Evolutionary conservation across 495 filamentous ascomycete species (phyloP).

Genomic region (Xylaria telfairii): DNA sequence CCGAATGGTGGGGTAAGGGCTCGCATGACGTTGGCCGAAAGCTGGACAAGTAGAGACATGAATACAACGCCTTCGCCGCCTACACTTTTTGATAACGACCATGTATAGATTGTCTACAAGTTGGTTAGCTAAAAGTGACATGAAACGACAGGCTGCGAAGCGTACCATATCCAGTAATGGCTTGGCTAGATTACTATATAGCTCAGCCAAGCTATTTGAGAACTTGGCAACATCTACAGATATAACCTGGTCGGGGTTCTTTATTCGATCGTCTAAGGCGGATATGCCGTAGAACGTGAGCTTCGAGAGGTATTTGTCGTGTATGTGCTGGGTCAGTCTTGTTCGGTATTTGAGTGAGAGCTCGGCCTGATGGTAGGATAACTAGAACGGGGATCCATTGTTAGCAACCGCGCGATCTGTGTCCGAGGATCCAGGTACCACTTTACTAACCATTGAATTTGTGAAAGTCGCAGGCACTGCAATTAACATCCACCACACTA

Average conservation of each 20-base stretch:
- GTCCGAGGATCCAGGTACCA: neutral
- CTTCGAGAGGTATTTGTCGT: conserved; percentile 89
- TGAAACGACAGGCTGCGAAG: neutral
- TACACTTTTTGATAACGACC: conserved; percentile 87
- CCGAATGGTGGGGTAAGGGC: conserved; percentile 96
- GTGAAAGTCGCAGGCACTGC: conserved; percentile 98
- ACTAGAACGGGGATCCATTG: conserved; percentile 49
- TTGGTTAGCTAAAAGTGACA: conserved; percentile 29
- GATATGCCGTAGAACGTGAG: conserved; percentile 98
- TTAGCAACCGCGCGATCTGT: neutral
- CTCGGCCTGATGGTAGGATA: conserved; percentile 97
- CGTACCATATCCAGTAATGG: conserved; percentile 86
- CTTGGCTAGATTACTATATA: conserved; percentile 98
- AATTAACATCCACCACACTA: conserved; percentile 99
- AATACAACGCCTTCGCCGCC: conserved; percentile 93
- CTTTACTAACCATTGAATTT: conserved; percentile 89
- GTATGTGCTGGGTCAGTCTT: conserved; percentile 88
- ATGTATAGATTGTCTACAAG: conserved; percentile 79
- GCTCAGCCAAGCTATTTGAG: conserved; percentile 90
- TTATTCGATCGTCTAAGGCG: conserved; percentile 94
- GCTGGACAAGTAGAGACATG: conserved; percentile 91
- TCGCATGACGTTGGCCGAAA: conserved; percentile 92
- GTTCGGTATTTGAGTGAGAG: conserved; percentile 91
- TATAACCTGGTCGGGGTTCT: conserved; percentile 97
- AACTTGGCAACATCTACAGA: conserved; percentile 96